Evolutionary conservation across 257 asterid genomes (phyloP), one percentile per base, ranked within the genome.

Genomic region (Datura wrightii): DNA sequence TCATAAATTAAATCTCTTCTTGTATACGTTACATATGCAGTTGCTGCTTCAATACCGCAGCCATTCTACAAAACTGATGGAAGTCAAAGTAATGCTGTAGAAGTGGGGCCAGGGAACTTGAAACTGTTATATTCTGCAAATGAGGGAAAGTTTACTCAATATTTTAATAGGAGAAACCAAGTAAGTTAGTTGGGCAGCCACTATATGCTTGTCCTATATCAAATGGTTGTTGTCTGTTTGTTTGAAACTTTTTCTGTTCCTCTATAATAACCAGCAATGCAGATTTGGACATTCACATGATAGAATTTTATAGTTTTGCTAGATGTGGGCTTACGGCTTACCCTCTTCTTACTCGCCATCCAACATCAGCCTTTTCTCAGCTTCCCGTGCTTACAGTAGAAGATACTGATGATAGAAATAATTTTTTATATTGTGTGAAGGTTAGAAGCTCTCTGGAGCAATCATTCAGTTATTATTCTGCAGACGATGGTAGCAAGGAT

Each of bases 51-150:
- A 50, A 87, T 76, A 56, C 87, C 82, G 74, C 89, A 89, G 83
- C 60, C 69, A 11, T 56, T 89, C 5, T 65, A 90, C 87, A 54
- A 50, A 63, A 74, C 86, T 78, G 89, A 72, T 58, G 93, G 89
- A 82, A 87, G 89, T 84, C 93, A 90, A 88, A 83, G 70, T 62
- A 90, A 88, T 84, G 85, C 67, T 42, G 88, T 96, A 76, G 92
- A 90, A 91, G 90, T 94, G 48, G 99, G 99, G 62, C 84, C 94
- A 9, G 98, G 98, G 67, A 82, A 90, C 86, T 90, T 96, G 96
- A 96, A 91, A 91, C 97, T 96, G 83, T 82, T 87, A 71, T 96
- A 87, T 89, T 91, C 97, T 71, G 94, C 90, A 89, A 87, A 85
- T 15, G 90, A 91, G 79, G 98, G 98, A 79, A 93, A 90, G 85